phyloP scores from a whole-genome alignment of 163 green algal species.

The Chlorella variabilis region DNA sequence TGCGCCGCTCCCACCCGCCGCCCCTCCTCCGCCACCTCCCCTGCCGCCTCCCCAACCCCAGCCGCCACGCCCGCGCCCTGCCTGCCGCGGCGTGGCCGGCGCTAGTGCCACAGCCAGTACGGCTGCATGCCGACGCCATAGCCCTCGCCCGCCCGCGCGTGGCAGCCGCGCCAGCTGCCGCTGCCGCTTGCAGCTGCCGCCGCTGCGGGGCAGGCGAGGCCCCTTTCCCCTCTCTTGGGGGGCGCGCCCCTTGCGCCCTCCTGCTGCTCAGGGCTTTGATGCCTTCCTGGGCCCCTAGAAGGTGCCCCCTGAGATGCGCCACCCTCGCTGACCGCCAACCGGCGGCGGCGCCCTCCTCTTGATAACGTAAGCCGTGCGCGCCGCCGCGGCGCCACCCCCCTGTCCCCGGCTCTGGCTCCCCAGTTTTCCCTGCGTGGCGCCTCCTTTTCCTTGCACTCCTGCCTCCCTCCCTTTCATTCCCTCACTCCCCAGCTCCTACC shows the following conservation, averaged over 20 bases:
- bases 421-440: neutral
- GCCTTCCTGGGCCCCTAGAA: neutral
- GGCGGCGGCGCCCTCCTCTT: neutral
- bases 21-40: neutral
- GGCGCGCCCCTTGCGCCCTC: neutral
- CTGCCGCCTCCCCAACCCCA: neutral
- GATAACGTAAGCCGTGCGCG: neutral
- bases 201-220: no score
- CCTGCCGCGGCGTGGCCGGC: slow-evolving; percentile 22
- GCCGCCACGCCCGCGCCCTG: neutral
- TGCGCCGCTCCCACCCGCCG: neutral
- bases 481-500: neutral
- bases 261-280: slow-evolving; percentile 9
- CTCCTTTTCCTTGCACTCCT: neutral
- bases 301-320: neutral
- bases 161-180: slow-evolving; percentile 2
- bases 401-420: slow-evolving; percentile 16
- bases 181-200: slow-evolving; percentile 8
- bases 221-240: neutral
- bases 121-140: slow-evolving; percentile 11
- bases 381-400: neutral
- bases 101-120: neutral
- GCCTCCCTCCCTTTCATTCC: neutral
- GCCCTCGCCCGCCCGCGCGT: neutral
- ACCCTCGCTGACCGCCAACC: neutral